A percentile compares a stretch with the other conserved stretches of the same genome.
Conservation (phyloP, 352 stramenopile species). For the Paralagenidium karlingii region DNA sequence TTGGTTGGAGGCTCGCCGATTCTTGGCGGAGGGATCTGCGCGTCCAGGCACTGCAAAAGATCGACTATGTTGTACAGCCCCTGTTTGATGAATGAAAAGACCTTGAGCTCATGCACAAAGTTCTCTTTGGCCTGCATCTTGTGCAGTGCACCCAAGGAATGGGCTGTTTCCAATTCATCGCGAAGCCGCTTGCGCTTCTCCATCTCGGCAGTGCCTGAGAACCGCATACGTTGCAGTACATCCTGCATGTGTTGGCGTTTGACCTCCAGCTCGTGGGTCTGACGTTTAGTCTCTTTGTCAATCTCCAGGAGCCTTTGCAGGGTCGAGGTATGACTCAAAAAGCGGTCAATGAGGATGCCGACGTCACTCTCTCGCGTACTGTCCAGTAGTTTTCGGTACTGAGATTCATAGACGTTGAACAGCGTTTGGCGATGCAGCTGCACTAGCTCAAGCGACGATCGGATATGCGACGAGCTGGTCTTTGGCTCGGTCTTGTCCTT, state of each 20-base stretch:
- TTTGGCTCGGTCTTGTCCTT: no score
- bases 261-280: constrained; percentile 13
- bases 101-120: constrained; percentile 28
- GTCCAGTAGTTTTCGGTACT: constrained; percentile 35
- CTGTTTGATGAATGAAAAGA: constrained; percentile 39
- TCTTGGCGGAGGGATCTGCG: constrained; percentile 7
- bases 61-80: constrained; percentile 40
- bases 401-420: constrained; percentile 41
- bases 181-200: constrained; percentile 40
- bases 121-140: constrained; percentile 24
- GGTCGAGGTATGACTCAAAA: constrained; percentile 20
- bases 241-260: constrained; percentile 14
- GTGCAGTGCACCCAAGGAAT: constrained; percentile 18
- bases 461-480: constrained; percentile 7
- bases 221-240: constrained; percentile 20
- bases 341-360: constrained; percentile 29
- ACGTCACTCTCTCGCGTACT: constrained; percentile 38
- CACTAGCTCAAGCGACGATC: constrained; percentile 14
- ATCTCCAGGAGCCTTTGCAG: constrained; percentile 29
- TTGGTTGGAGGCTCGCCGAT: no score
- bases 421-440: constrained; percentile 23
- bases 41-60: constrained; percentile 36
- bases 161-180: constrained; percentile 31
- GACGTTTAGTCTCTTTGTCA: constrained; percentile 16
- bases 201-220: constrained; percentile 30